Base-by-base conservation (phyloP, 1,139 yeast genomes). In the Kodamaea sp. region DNA sequence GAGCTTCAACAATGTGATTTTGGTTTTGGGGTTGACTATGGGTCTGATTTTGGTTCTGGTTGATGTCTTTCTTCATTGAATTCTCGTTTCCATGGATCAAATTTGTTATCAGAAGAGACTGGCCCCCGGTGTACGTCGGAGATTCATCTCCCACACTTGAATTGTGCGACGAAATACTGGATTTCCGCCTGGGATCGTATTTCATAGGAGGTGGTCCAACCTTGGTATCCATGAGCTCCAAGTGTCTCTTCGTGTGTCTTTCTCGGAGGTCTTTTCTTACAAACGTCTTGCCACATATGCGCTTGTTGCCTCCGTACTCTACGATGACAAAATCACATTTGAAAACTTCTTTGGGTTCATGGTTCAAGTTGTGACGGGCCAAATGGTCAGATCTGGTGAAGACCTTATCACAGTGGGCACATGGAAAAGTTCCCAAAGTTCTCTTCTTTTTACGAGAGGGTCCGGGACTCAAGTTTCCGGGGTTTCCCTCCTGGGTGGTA, bases 351-450 rank as follows among this genome's bases (percentile, higher is more conserved):
- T 57, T 57, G 4, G 70, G 67, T 28, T 63, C 65, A 41, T 70
- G 76, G 43, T 70, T 70, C 36, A 69, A 55, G 41, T 64, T 58
- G 41, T 70, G 76, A 22, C 76, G 46, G 2, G 70, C 59, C 14
- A 70, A 46, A 46, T 70, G 76, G 44, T 70, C 76, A 1, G 69
- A 57, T 16, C 76, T 48, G 20, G 67, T 55, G 37, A 69, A 70
- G n/a, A 64, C 61, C 39, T 68, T 70, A 30, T 56, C 54, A 42
- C 76, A 70, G 30, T 59, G 50, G 31, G 38, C 36, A 26, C 51
- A 47, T 2, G 49, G 51, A 27, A 46, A 47, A n/a, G 43, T 39
- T 7, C 51, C 51, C 24, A 47, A 38, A 6, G 50, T 41, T 22
- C 51, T 35, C 34, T 39, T 44, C 32, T 47, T 47, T 29, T 34